These are phyloP conservation scores for Gossypium ekmanianum DNA, from an alignment of 345 rosid species.

Conservation along the genomic window DNA sequence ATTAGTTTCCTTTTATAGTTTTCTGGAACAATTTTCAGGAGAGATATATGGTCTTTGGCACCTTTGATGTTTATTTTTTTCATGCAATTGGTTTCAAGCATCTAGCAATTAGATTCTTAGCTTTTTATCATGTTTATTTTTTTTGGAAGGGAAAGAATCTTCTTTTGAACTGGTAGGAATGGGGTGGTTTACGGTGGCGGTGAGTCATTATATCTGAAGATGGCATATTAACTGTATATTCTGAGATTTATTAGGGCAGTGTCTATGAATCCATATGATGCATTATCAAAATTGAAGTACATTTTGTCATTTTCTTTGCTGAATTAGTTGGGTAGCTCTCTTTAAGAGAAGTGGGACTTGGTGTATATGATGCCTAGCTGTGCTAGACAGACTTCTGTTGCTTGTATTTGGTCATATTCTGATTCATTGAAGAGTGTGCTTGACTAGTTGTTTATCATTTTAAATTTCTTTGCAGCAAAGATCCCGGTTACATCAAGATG, in stretches of 20 bases:
- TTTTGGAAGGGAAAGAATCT: neutral
- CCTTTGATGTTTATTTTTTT: neutral
- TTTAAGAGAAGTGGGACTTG: neutral
- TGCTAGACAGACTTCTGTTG: neutral
- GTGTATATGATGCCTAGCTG: constrained; percentile 1
- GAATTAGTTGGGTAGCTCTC: neutral
- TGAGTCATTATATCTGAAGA: neutral
- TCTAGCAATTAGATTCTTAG: neutral
- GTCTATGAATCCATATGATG: neutral
- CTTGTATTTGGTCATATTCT: neutral
- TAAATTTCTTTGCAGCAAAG: constrained; percentile 59
- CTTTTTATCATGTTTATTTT: neutral
- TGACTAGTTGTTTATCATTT: constrained; percentile 2
- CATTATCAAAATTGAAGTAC: neutral
- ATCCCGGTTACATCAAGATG: constrained; percentile 90
- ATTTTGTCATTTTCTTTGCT: neutral
- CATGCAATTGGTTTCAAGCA: neutral
- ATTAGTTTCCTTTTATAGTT: neutral
- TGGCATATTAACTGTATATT: neutral
- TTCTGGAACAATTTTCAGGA: neutral
- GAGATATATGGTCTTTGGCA: neutral
- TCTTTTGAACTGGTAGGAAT: neutral
- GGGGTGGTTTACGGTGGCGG: neutral
- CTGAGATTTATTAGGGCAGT: neutral
- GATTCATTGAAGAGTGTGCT: neutral